Conservation (phyloP, 2,329 filamentous ascomycete species). For the Dothistroma pini region DNA sequence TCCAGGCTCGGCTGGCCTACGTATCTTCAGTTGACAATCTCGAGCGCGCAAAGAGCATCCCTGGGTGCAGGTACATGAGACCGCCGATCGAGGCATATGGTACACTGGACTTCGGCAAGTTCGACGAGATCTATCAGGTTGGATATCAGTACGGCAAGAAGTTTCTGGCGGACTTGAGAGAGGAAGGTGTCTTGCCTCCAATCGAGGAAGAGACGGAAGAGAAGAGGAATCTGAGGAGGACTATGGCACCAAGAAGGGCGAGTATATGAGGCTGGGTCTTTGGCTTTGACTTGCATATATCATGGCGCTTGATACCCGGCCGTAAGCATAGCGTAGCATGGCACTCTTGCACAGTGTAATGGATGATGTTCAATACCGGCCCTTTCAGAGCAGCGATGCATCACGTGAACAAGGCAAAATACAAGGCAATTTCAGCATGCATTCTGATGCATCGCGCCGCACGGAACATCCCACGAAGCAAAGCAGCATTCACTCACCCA, state of each 20-base stretch:
- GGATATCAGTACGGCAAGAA: slow-evolving; percentile 83
- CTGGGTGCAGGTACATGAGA: slow-evolving; percentile 93
- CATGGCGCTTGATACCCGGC: background rate
- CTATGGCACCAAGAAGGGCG: slow-evolving; percentile 50
- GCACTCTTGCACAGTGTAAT: background rate
- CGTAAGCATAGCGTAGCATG: background rate
- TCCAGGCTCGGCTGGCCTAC: slow-evolving; percentile 90
- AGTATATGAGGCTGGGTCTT: slow-evolving; percentile 38
- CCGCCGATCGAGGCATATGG: slow-evolving; percentile 92
- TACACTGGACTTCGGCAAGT: slow-evolving; percentile 93
- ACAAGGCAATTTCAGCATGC: background rate
- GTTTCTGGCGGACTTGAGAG: slow-evolving; percentile 71
- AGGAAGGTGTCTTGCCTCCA: slow-evolving; percentile 67
- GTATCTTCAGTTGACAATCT: slow-evolving; percentile 92
- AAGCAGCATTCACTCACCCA: background rate
- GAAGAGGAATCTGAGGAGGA: slow-evolving; percentile 49
- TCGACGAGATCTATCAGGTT: slow-evolving; percentile 91
- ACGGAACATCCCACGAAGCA: background rate
- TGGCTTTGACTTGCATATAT: background rate
- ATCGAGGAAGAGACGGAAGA: slow-evolving; percentile 51
- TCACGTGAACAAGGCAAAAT: background rate
- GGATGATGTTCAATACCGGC: background rate
- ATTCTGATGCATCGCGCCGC: background rate
- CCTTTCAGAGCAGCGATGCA: background rate
- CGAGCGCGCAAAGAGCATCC: slow-evolving; percentile 84